Evolutionary conservation across 495 filamentous ascomycete genomes (phyloP).

Genomic region (Hypoxylon fuscum): DNA sequence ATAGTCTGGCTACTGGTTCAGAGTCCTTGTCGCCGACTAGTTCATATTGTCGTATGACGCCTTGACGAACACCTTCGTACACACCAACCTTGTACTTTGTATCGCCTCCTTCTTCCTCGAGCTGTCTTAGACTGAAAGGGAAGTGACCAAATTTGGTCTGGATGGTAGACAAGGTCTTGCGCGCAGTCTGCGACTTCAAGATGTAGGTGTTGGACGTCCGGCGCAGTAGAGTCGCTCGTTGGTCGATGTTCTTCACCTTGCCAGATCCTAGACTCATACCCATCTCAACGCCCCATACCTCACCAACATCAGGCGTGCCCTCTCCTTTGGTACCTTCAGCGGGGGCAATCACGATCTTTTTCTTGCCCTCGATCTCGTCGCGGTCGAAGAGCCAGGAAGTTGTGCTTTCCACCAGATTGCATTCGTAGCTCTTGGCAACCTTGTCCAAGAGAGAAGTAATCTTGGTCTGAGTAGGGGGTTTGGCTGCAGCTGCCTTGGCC

Average conservation of each 20-base stretch:
- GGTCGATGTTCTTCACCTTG: conserved; percentile 90
- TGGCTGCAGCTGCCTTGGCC: conserved; percentile 84
- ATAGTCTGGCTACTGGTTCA: conserved; percentile 80
- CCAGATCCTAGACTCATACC: conserved; percentile 89
- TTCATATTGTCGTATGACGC: conserved; percentile 94
- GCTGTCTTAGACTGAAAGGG: conserved; percentile 96
- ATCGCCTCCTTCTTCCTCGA: conserved; percentile 88
- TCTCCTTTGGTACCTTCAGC: conserved; percentile 90
- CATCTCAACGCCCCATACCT: conserved; percentile 98
- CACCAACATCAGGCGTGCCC: conserved; percentile 86
- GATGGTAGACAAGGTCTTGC: conserved; percentile 89
- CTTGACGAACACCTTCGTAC: conserved; percentile 90
- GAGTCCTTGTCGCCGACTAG: conserved; percentile 91
- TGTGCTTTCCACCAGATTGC: conserved; percentile 94
- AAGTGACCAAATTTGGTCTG: conserved; percentile 97
- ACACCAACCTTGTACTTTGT: conserved; percentile 87
- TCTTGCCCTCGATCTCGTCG: conserved; percentile 97
- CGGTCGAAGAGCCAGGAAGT: conserved; percentile 95
- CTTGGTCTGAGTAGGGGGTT: conserved; percentile 79
- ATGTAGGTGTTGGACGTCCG: conserved; percentile 89
- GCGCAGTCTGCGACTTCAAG: conserved; percentile 90
- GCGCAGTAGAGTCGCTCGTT: conserved; percentile 89
- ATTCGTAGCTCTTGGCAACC: conserved; percentile 88
- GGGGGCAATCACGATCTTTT: conserved; percentile 95
- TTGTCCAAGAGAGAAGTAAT: conserved; percentile 90